A percentile compares a stretch with the other conserved stretches of the same genome.
phyloP scores from a whole-genome alignment of 306 rosid species.

The Citrullus amarus region DNA sequence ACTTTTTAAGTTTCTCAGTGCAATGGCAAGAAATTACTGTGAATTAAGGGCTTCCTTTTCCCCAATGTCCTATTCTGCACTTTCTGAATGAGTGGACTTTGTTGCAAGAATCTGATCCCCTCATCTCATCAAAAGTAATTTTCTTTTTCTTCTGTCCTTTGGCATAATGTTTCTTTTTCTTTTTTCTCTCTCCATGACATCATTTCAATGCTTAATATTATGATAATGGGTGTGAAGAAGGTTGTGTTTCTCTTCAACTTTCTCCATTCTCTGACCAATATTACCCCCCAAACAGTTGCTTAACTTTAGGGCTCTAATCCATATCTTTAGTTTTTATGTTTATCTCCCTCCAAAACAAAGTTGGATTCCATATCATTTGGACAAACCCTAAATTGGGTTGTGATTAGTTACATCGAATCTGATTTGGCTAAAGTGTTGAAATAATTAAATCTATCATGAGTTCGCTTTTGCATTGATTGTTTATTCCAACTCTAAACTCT shows the following conservation, averaged over 20 bases:
- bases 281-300: neutral
- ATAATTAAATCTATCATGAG: too few relatives aligned
- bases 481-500: too few relatives aligned
- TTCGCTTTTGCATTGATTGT: too few relatives aligned
- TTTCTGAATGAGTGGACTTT: conserved; percentile 31
- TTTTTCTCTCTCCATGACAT: neutral
- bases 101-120: conserved; percentile 62
- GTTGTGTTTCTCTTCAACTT: neutral
- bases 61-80: conserved; percentile 20
- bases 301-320: conserved; percentile 5
- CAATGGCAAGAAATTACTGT: neutral
- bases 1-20: neutral
- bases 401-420: neutral
- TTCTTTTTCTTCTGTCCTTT: conserved; percentile 28
- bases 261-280: neutral
- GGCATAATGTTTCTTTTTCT: conserved; percentile 10
- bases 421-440: too few relatives aligned
- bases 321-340: neutral
- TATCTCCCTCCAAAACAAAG: neutral
- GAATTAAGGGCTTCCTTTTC: conserved; percentile 7
- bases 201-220: neutral
- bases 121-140: conserved; percentile 26
- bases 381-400: neutral
- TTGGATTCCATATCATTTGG: neutral
- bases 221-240: neutral